phyloP scores from a whole-genome alignment of 2,329 filamentous ascomycete genomes.

The Aureobasidium sp. region DNA sequence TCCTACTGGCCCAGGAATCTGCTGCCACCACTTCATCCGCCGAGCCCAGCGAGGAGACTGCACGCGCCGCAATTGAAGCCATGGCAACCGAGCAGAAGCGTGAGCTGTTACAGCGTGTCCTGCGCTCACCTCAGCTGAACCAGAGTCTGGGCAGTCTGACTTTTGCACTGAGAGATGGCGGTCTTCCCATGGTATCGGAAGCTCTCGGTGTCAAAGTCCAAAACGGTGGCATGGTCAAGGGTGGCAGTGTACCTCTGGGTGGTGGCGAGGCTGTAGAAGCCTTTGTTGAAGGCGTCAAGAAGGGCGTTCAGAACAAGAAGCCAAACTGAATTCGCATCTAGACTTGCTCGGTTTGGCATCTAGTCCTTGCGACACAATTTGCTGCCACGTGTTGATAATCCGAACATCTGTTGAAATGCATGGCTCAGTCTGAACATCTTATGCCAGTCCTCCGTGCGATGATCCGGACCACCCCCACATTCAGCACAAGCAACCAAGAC shows the following conservation, averaged over 20 bases:
- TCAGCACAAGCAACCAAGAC: neutral
- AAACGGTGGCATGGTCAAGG: constrained; percentile 74
- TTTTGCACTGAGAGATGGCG: constrained; percentile 81
- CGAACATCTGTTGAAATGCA: neutral
- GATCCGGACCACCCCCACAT: neutral
- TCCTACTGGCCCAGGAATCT: constrained; percentile 65
- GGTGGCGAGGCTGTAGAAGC: constrained; percentile 84
- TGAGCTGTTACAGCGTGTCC: constrained; percentile 68
- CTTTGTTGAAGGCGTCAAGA: constrained; percentile 84
- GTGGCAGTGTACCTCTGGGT: constrained; percentile 75
- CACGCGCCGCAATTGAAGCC: constrained; percentile 66
- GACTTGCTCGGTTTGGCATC: neutral
- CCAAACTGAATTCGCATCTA: neutral
- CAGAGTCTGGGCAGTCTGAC: constrained; percentile 82
- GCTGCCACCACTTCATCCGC: constrained; percentile 48
- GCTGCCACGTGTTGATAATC: neutral
- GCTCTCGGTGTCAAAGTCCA: constrained; percentile 73
- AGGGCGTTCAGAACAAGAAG: constrained; percentile 58
- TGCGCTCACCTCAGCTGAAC: constrained; percentile 83
- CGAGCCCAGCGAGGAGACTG: constrained; percentile 56
- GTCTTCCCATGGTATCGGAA: constrained; percentile 81
- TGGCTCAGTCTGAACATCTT: neutral
- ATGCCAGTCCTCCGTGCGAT: neutral
- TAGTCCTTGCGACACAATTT: neutral
- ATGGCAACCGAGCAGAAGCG: constrained; percentile 73